These are phyloP conservation scores for Niebla homalea DNA, from an alignment of 495 filamentous ascomycete species.

Conservation along the genomic window DNA sequence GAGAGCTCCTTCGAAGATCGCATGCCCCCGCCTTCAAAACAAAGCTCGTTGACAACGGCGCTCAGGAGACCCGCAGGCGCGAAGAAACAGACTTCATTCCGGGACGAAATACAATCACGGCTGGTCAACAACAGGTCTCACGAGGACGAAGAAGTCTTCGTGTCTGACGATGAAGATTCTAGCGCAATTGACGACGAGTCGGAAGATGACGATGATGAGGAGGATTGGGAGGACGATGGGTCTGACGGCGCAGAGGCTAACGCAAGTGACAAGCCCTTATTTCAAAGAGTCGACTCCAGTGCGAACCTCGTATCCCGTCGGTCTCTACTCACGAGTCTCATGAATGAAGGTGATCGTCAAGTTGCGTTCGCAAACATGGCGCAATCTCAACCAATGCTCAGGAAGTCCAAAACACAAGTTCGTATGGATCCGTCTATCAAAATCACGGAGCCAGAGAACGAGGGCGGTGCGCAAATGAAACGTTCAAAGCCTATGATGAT, in stretches of 20 bases:
- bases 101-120: slow-evolving; percentile 55
- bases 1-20: slow-evolving; percentile 67
- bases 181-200: slow-evolving; percentile 72
- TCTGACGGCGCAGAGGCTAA: slow-evolving; percentile 74
- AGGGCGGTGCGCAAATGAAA: slow-evolving; percentile 57
- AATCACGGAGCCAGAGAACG: slow-evolving; percentile 53
- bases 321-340: slow-evolving; percentile 79
- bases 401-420: slow-evolving; percentile 58
- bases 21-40: slow-evolving; percentile 35
- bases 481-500: slow-evolving; percentile 79
- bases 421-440: slow-evolving; percentile 63
- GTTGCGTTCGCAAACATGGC: slow-evolving; percentile 49
- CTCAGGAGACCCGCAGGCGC: slow-evolving; percentile 28
- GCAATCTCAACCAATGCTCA: slow-evolving; percentile 63
- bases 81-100: slow-evolving; percentile 79
- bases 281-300: slow-evolving; percentile 81
- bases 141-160: slow-evolving; percentile 62
- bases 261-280: slow-evolving; percentile 59
- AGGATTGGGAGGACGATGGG: slow-evolving; percentile 76
- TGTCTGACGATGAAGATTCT: slow-evolving; percentile 52
- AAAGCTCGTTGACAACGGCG: slow-evolving; percentile 41
- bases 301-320: slow-evolving; percentile 73
- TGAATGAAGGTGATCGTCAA: slow-evolving; percentile 62
- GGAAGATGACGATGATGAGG: slow-evolving; percentile 78
- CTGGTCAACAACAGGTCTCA: slow-evolving; percentile 44